Base-by-base conservation (phyloP, 306 rosid genomes). In the Arachis hypogaea region DNA sequence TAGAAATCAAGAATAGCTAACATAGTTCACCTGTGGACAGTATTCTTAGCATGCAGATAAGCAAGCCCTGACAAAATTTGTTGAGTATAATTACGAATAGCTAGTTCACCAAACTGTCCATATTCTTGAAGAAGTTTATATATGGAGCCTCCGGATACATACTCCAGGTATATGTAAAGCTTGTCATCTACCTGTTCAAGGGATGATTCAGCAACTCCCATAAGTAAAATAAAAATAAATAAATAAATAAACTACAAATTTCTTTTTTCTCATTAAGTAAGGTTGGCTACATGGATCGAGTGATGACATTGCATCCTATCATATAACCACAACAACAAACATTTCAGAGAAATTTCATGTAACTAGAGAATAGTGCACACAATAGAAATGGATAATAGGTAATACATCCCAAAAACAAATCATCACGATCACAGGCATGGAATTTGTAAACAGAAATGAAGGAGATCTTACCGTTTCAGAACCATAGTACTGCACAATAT, bases 11-110 rank as follows among this genome's bases (percentile, higher is more conserved):
- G 63, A 81, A 58, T n/a, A 59, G 74, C 50, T 58, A 56, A 74
- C 63, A 44, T 50, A 52, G 63, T 67, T 88, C 85, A 91, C 99
- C 99, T 90, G 84, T 95, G 99, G 68, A 95, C 90, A 50, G 99
- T 92, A 80, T 86, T 83, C 85, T 92, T 95, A 68, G 92, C 80
- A 82, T 95, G 99, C 68, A 95, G 85, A 87, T 83, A 95, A 77
- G 98, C 93, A 73, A 95, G 99, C 84, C 99, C 99, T 5, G 92
- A 89, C 84, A 94, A 85, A 72, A 94, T 92, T 77, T 94, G 99
- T 69, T 90, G 93, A 73, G 99, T 94, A 84, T 92, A 94, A 77
- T 86, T 92, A 43, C 98, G 95, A 79, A 94, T 88, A 66, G 92
- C 99, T 71, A 71, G 78, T 77, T 92, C 97, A 29, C 99, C 96